A percentile compares a stretch with the other conserved stretches of the same genome.
Conservation (phyloP, 345 rosid species). For the Salix purpurea region DNA sequence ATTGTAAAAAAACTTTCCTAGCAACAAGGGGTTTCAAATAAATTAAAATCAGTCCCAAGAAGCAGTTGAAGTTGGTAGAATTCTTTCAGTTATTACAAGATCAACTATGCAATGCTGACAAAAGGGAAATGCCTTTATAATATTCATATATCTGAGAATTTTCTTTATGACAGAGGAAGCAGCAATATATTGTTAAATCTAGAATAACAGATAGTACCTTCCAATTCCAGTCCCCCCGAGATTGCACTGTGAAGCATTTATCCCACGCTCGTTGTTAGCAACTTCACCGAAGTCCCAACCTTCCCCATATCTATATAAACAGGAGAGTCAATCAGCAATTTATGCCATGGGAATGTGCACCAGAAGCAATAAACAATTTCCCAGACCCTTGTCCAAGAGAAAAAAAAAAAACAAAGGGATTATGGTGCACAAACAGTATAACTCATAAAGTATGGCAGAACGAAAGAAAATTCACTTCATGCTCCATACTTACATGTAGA, state of each 20-base stretch:
- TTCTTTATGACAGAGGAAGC: not conserved
- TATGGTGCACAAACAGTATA: not conserved
- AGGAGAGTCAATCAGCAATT: constrained; percentile 8
- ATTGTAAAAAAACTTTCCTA: not conserved
- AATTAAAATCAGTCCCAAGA: not conserved
- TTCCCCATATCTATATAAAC: constrained; percentile 76
- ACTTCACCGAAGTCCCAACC: constrained; percentile 99
- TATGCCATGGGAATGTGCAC: not conserved
- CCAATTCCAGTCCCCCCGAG: constrained; percentile 81
- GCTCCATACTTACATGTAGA: constrained; percentile 59
- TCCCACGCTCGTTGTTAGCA: constrained; percentile 85
- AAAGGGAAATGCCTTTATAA: not conserved
- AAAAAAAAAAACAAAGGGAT: not conserved
- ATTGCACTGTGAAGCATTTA: constrained; percentile 83
- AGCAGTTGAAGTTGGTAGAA: not conserved
- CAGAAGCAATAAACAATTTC: not conserved
- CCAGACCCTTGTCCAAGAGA: not conserved
- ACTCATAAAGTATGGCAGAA: not conserved
- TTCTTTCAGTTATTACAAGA: not conserved
- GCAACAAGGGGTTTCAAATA: not conserved
- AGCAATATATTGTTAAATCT: not conserved
- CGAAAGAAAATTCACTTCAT: not conserved
- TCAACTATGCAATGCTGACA: not conserved
- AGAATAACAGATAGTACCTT: constrained; percentile 43
- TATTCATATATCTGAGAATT: not conserved